Conservation (phyloP, 495 filamentous ascomycete species). For the Entonaema liquescens region DNA sequence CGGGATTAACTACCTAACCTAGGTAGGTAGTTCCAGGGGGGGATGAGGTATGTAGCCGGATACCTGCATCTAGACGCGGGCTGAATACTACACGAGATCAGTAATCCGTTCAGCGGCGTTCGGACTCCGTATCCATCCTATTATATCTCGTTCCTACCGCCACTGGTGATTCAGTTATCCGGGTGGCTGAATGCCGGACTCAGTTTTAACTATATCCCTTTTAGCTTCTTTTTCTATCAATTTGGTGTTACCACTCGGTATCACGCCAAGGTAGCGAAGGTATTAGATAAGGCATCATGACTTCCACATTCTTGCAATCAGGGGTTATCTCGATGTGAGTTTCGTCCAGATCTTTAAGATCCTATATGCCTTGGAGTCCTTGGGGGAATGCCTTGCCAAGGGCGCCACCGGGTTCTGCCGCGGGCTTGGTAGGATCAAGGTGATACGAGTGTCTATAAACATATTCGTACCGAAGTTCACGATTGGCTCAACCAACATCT, state of each 20-base stretch:
- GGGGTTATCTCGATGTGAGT: no score
- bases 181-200: not conserved
- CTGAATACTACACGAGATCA: no score
- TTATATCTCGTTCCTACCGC: not conserved
- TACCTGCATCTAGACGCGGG: not conserved
- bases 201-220: no score
- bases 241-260: no score
- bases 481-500: constrained; percentile 9
- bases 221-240: not conserved
- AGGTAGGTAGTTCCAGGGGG: not conserved
- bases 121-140: not conserved
- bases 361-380: not conserved
- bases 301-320: no score
- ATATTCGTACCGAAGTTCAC: not conserved
- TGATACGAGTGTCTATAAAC: not conserved
- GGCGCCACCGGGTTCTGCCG: not conserved
- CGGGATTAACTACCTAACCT: not conserved
- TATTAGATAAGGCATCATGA: no score
- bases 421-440: not conserved
- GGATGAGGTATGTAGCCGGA: not conserved
- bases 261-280: no score
- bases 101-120: not conserved
- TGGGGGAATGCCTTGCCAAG: not conserved
- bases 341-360: not conserved
- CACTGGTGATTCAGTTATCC: not conserved